A percentile compares a stretch with the other conserved stretches of the same genome.
phyloP scores from a whole-genome alignment of 148 eudicot species.

The Amaranthus palmeri region DNA sequence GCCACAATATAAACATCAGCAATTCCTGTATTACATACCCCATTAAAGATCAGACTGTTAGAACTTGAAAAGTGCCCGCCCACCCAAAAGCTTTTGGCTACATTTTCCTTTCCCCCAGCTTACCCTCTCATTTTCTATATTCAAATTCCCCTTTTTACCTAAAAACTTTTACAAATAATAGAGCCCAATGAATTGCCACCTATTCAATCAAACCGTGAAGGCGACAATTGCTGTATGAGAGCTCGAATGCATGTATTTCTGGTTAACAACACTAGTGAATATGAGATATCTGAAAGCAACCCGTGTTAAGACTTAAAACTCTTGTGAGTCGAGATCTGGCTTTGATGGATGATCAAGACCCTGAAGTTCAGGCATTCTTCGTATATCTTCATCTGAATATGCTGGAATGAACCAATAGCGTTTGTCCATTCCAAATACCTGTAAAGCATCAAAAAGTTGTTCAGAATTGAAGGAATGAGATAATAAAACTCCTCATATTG shows the following conservation, averaged over 20 bases:
- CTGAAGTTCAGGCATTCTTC: constrained; percentile 88
- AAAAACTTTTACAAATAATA: neutral
- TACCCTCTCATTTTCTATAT: constrained; percentile 2
- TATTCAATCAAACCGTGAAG: constrained; percentile 6
- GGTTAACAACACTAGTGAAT: constrained; percentile 13
- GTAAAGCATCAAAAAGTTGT: neutral
- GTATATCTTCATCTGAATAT: constrained; percentile 79
- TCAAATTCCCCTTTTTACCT: neutral
- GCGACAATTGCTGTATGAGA: constrained; percentile 9
- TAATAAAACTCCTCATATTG: neutral
- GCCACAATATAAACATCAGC: constrained; percentile 14
- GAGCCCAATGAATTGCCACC: constrained; percentile 7
- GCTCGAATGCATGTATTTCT: constrained; percentile 5
- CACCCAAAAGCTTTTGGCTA: constrained; percentile 7
- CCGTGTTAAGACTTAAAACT: constrained; percentile 34
- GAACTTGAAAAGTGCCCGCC: neutral
- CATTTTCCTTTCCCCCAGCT: neutral
- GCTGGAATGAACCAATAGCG: constrained; percentile 78
- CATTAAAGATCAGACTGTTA: constrained; percentile 7
- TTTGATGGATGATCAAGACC: constrained; percentile 91
- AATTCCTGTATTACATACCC: constrained; percentile 19
- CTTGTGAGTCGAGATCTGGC: constrained; percentile 69
- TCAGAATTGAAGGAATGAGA: neutral
- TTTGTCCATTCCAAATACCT: constrained; percentile 87
- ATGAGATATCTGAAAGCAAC: constrained; percentile 16